Conservation (phyloP, 768 basidiomycete species). For the Tulasnella sp. region DNA sequence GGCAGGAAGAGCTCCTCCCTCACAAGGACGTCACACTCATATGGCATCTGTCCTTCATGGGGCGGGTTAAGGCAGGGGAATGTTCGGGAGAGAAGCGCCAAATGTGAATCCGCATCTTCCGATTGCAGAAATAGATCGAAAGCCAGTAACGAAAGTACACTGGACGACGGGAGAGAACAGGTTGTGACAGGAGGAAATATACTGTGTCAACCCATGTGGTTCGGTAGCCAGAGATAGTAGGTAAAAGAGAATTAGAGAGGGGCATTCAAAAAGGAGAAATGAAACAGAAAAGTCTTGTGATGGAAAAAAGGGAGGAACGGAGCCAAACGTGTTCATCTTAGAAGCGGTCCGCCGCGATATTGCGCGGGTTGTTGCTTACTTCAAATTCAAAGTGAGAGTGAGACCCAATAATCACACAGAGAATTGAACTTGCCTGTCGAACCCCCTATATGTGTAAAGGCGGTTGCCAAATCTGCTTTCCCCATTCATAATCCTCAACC, state of each 20-base stretch:
- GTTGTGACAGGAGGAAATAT: background rate
- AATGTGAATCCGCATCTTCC: background rate
- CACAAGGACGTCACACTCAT: too few species aligned
- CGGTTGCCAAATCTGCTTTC: background rate
- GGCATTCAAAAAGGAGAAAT: background rate
- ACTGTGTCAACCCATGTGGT: background rate
- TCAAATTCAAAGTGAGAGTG: too few species aligned
- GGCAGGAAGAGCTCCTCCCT: too few species aligned
- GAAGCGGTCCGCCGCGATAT: conserved; percentile 14
- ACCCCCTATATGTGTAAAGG: background rate
- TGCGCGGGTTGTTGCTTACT: background rate
- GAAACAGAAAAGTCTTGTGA: background rate
- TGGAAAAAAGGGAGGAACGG: background rate
- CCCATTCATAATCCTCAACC: background rate
- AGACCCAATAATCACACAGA: too few species aligned
- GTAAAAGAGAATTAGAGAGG: background rate
- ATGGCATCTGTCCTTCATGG: background rate
- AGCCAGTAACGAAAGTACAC: background rate
- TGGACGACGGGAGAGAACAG: background rate
- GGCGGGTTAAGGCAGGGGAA: background rate
- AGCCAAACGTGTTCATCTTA: background rate
- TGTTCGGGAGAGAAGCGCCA: background rate
- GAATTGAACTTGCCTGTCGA: too few species aligned
- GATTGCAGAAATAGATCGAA: background rate
- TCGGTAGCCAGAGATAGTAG: background rate